Conservation (phyloP, 495 filamentous ascomycete genomes). For the Aspergillus saccharolyticus region DNA sequence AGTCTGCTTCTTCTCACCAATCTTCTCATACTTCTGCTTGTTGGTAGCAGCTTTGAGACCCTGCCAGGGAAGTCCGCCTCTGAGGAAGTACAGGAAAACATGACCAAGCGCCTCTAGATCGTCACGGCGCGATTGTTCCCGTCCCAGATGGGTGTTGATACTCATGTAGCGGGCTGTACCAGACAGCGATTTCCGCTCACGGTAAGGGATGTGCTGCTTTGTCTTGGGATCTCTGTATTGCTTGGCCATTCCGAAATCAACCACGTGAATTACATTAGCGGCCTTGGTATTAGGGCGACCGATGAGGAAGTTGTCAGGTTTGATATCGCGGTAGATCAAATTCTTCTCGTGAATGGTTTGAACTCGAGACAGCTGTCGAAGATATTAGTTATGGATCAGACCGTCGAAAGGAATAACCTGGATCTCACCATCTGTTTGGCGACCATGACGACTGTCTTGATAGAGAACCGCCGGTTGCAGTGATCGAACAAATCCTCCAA, state of each 20-base stretch:
- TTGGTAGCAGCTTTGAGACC: slow-evolving; percentile 98
- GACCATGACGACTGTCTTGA: slow-evolving; percentile 99
- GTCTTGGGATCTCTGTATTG: slow-evolving; percentile 99
- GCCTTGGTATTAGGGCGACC: slow-evolving; percentile 88
- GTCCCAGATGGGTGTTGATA: slow-evolving; percentile 97
- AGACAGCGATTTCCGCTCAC: slow-evolving; percentile 94
- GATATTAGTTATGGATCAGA: slow-evolving; percentile 4
- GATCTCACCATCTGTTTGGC: slow-evolving; percentile 93
- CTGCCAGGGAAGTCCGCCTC: slow-evolving; percentile 96
- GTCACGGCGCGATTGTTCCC: slow-evolving; percentile 94
- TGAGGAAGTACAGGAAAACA: slow-evolving; percentile 99
- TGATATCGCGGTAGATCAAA: slow-evolving; percentile 98
- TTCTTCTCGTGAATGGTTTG: slow-evolving; percentile 99
- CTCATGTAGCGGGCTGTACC: slow-evolving; percentile 99
- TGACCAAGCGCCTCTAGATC: slow-evolving; percentile 95
- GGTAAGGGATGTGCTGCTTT: slow-evolving; percentile 98
- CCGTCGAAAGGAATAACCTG: not conserved
- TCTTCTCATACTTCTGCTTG: slow-evolving; percentile 99
- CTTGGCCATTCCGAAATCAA: slow-evolving; percentile 99
- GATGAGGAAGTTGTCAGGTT: slow-evolving; percentile 99
- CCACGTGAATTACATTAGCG: slow-evolving; percentile 96
- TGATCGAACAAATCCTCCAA: slow-evolving; percentile 98
- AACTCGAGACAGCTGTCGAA: slow-evolving; percentile 76
- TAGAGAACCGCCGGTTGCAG: slow-evolving; percentile 90
- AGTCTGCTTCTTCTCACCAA: slow-evolving; percentile 99